These are phyloP conservation scores for Psophocarpus tetragonolobus DNA, from an alignment of 306 rosid species.

Conservation along the genomic window DNA sequence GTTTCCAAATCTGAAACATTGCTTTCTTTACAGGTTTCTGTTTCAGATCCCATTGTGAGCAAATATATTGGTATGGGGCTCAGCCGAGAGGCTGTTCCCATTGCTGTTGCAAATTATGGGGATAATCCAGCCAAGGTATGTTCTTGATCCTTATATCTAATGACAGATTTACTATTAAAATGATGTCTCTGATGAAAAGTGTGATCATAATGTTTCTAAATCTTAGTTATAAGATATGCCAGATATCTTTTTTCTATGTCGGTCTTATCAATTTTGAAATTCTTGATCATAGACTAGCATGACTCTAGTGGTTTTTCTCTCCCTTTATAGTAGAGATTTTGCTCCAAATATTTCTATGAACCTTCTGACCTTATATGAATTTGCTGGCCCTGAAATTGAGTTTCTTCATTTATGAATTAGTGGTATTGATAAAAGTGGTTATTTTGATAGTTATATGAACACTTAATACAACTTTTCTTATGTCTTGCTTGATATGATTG, in stretches of 20 bases:
- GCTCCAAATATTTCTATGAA: not conserved
- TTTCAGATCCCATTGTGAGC: conserved; percentile 52
- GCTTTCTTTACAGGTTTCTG: conserved; percentile 46
- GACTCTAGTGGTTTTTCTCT: not conserved
- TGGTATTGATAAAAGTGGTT: not conserved
- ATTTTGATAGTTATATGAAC: not conserved
- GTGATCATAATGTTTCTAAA: not conserved
- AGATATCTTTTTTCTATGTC: not conserved
- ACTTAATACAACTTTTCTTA: not conserved
- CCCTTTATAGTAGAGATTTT: not conserved
- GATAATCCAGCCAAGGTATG: conserved; percentile 73
- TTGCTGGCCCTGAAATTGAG: not conserved
- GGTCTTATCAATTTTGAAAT: not conserved
- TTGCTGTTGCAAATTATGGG: conserved; percentile 68
- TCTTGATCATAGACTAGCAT: not conserved
- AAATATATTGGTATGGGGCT: conserved; percentile 70
- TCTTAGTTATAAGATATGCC: not conserved
- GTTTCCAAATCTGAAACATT: not conserved
- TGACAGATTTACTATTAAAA: not conserved
- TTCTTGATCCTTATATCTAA: conserved; percentile 24
- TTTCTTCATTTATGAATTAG: not conserved
- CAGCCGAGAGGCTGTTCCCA: conserved; percentile 62
- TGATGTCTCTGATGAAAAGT: not conserved
- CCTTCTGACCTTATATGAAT: not conserved
- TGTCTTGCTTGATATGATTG: not conserved